These are phyloP conservation scores for Babjeviella inositovora DNA, from an alignment of 805 yeast species.

Conservation along the genomic window DNA sequence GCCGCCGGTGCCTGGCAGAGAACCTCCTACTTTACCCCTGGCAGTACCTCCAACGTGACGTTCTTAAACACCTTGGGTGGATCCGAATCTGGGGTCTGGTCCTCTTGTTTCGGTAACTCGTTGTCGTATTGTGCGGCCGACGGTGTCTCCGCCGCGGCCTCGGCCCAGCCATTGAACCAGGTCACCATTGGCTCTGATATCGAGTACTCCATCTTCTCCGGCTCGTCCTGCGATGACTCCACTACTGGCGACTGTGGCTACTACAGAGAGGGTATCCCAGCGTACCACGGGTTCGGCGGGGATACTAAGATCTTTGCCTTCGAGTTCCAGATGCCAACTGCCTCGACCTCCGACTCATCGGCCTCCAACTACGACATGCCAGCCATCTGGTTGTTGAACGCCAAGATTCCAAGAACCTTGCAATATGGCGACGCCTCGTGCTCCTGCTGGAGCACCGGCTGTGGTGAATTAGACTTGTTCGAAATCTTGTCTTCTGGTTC, in stretches of 20 bases:
- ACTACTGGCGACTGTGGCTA: slow-evolving; percentile 54
- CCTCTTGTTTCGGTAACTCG: slow-evolving; percentile 80
- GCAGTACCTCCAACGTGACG: slow-evolving; percentile 52
- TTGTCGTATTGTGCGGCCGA: slow-evolving; percentile 71
- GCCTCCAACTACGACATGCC: slow-evolving; percentile 83
- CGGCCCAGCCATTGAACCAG: slow-evolving; percentile 54
- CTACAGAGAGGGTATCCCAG: slow-evolving; percentile 77
- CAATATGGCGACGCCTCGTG: slow-evolving; percentile 80
- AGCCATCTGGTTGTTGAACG: slow-evolving; percentile 91
- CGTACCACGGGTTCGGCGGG: slow-evolving; percentile 91
- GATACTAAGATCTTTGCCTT: slow-evolving; percentile 72
- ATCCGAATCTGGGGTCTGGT: slow-evolving; percentile 73
- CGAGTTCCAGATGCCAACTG: slow-evolving; percentile 89
- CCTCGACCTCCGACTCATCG: slow-evolving; percentile 22
- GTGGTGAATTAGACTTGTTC: slow-evolving; percentile 95
- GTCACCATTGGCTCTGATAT: slow-evolving; percentile 53
- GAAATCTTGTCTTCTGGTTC: slow-evolving; percentile 76
- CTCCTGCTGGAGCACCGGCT: slow-evolving; percentile 94
- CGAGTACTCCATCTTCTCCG: slow-evolving; percentile 77
- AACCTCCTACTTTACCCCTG: slow-evolving; percentile 52
- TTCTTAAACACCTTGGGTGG: slow-evolving; percentile 89
- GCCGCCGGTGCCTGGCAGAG: slow-evolving; percentile 55
- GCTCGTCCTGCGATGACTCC: slow-evolving; percentile 32
- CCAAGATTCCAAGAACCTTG: slow-evolving; percentile 89
- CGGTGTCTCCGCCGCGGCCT: slow-evolving; percentile 57